Conservation (phyloP, 208 protist species). For the Acanthamoeba quina region DNA sequence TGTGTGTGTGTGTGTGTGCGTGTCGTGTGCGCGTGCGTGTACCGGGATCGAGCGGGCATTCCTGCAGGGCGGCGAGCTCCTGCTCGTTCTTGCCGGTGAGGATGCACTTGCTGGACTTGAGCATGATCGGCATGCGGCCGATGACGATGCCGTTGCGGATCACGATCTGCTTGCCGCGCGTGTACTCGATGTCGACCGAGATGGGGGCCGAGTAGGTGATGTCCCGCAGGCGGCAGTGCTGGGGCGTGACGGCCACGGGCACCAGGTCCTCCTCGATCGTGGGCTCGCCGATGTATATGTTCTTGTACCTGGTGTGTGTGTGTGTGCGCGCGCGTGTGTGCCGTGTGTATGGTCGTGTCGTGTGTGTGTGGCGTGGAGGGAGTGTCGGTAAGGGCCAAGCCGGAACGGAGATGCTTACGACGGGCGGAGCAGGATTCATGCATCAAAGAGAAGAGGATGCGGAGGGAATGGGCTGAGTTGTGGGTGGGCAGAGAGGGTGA, state of each 20-base stretch:
- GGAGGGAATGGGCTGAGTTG: background rate
- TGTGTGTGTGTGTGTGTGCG: background rate
- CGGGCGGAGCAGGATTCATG: no score
- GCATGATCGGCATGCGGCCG: slow-evolving; percentile 99
- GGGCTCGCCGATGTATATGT: slow-evolving; percentile 89
- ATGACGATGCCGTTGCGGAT: slow-evolving; percentile 95
- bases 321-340: no score
- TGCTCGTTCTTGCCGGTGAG: slow-evolving; percentile 93
- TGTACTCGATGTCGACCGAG: slow-evolving; percentile 92
- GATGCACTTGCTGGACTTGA: slow-evolving; percentile 98
- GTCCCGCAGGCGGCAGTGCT: slow-evolving; percentile 97
- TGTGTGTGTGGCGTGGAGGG: no score
- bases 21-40: no score
- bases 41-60: slow-evolving; percentile 98
- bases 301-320: slow-evolving; percentile 79
- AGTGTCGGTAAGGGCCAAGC: no score
- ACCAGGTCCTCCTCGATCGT: slow-evolving; percentile 87
- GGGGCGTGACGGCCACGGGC: slow-evolving; percentile 90
- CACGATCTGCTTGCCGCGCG: slow-evolving; percentile 87
- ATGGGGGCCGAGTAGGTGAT: slow-evolving; percentile 97
- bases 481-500: slow-evolving; percentile 47
- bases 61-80: slow-evolving; percentile 96
- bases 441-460: background rate
- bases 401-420: no score
- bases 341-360: no score